Base-by-base conservation (phyloP, 164 flowering plant genomes). In the Annona cherimola region DNA sequence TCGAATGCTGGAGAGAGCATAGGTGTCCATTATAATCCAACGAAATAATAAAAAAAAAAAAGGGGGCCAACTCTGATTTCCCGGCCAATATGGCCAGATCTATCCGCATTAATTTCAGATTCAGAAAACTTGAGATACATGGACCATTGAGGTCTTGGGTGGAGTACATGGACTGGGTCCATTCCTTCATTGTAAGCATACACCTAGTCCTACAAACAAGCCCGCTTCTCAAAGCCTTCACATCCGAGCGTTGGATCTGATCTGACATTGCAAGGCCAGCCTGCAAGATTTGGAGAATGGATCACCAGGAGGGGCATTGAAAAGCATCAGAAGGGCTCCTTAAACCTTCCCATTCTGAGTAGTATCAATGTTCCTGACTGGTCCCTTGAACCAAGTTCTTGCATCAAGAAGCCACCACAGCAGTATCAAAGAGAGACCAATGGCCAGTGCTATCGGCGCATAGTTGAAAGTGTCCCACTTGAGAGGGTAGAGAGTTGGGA, bases 321-420 rank as follows among this genome's bases (percentile, higher is more conserved):
- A 61, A 35, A 61, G 63, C 63, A 18, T 20, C 19, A 61, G 63
- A 26, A 61, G 63, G 26, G 63, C 35, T 20, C 63, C 8, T 61
- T 41, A 59, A 66, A 46, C 71, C 16, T 76, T 69, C 35, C 74
- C 84, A 73, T 81, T 85, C 6, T 55, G 79, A 41, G 19, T 40
- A 61, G 41, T 61, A 71, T 87, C 88, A 42, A 90, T 80, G 73
- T 90, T 87, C 79, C 93, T 82, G 70, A 90, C 89, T 61, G 91
- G 91, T 35, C 90, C 93, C 74, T 82, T 86, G 77, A 90, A 88
- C 95, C 95, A 90, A 73, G 67, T 83, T 72, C 91, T 82, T 26
- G 95, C 95, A 83, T 90, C 90, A 41, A 87, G 45, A 14, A 83
- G 45, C 95, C 92, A 88, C 91, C 95, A 88, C 60, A 88, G 76